phyloP scores from a whole-genome alignment of 2,329 filamentous ascomycete genomes.

The Colletotrichum sp. region DNA sequence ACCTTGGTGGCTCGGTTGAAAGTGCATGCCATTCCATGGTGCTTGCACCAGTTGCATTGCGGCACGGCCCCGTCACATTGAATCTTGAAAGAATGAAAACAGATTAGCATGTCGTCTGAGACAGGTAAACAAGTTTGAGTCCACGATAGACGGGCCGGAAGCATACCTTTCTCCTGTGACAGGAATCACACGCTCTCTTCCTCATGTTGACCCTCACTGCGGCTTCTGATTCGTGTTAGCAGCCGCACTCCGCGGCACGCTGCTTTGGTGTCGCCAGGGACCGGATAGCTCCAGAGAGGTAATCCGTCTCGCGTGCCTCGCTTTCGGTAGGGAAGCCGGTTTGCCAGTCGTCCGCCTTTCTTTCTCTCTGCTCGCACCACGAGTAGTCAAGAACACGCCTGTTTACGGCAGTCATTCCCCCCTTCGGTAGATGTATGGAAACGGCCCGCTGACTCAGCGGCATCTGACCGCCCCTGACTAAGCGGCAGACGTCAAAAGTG shows the following conservation, averaged over 20 bases:
- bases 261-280: not conserved
- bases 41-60: constrained; percentile 55
- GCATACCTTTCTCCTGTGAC: constrained; percentile 51
- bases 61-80: constrained; percentile 51
- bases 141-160: not conserved
- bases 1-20: constrained; percentile 33
- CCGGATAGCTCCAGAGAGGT: not conserved
- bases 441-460: constrained; percentile 17
- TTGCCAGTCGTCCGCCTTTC: not conserved
- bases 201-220: constrained; percentile 12
- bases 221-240: not conserved
- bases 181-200: constrained; percentile 51
- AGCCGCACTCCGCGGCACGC: constrained; percentile 1
- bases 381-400: not conserved
- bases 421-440: constrained; percentile 9
- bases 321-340: not conserved
- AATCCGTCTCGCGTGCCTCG: not conserved
- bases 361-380: not conserved
- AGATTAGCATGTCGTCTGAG: not conserved
- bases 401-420: not conserved
- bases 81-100: constrained; percentile 38
- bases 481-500: not conserved
- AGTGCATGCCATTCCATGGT: constrained; percentile 51
- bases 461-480: accelerated
- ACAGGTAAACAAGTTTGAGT: not conserved